Conservation (phyloP, 2,329 filamentous ascomycete genomes). For the Whalleya microplaca region DNA sequence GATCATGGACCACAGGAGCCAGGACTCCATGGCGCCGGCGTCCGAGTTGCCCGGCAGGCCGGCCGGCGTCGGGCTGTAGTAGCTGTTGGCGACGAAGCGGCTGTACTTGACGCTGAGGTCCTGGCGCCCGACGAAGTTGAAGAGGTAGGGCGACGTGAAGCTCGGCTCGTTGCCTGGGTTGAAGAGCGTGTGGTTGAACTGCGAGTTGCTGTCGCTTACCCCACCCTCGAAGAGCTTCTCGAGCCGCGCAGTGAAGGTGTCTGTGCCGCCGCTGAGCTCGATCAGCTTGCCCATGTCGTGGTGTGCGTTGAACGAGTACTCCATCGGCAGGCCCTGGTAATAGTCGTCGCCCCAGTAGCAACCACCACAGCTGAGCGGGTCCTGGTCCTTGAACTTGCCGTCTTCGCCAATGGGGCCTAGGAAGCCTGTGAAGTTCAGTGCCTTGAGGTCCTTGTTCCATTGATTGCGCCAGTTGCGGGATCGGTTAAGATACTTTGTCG, state of each 20-base stretch:
- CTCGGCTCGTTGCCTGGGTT: constrained; percentile 70
- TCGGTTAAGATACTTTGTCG: constrained; percentile 62
- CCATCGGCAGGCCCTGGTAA: constrained; percentile 66
- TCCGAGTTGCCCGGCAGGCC: constrained; percentile 74
- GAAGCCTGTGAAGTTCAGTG: constrained; percentile 67
- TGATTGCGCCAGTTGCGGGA: constrained; percentile 74
- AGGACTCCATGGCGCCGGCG: constrained; percentile 73
- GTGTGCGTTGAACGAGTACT: constrained; percentile 70
- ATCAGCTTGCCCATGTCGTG: constrained; percentile 65
- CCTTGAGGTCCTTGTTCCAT: constrained; percentile 63
- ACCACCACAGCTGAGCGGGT: constrained; percentile 62
- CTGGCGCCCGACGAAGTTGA: constrained; percentile 68
- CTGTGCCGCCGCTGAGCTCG: constrained; percentile 55
- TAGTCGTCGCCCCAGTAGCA: constrained; percentile 69
- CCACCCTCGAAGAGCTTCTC: constrained; percentile 63
- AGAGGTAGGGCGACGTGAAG: constrained; percentile 71
- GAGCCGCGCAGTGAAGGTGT: constrained; percentile 59
- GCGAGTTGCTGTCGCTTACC: constrained; percentile 44
- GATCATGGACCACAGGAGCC: constrained; percentile 70
- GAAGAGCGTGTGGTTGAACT: constrained; percentile 61
- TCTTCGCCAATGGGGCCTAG: constrained; percentile 61
- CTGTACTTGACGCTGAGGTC: constrained; percentile 62
- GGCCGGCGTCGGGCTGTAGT: constrained; percentile 56
- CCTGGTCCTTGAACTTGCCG: constrained; percentile 55
- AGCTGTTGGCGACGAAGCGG: constrained; percentile 60